Conservation (phyloP, 2,329 filamentous ascomycete species). For the Trichoderma atrobrunneum region DNA sequence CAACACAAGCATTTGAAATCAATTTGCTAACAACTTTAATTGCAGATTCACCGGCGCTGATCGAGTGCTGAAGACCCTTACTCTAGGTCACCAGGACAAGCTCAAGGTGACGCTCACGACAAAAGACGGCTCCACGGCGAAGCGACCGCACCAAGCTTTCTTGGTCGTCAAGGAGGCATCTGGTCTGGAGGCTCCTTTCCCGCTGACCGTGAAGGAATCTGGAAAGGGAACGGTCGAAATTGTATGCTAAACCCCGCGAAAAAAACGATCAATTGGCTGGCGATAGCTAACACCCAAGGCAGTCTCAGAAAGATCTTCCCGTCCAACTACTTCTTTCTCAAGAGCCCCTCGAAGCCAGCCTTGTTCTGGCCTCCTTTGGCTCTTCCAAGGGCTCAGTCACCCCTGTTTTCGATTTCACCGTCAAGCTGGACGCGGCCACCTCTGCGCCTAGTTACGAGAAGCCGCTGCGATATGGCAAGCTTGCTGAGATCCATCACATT, state of each 20-base stretch:
- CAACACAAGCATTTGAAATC: background rate
- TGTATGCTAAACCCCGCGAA: constrained; percentile 51
- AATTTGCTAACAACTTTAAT: constrained; percentile 25
- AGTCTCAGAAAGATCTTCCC: constrained; percentile 89
- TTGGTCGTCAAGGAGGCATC: constrained; percentile 74
- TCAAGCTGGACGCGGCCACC: constrained; percentile 61
- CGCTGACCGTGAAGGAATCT: constrained; percentile 78
- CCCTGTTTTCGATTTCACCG: constrained; percentile 68
- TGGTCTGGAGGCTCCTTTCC: constrained; percentile 83
- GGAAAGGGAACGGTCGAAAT: constrained; percentile 84
- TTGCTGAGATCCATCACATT: constrained; percentile 82
- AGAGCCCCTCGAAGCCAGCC: constrained; percentile 70
- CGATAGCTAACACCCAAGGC: constrained; percentile 30
- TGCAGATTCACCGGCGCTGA: constrained; percentile 57
- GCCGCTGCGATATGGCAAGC: constrained; percentile 79
- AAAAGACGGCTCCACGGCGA: constrained; percentile 72
- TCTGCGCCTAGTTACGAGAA: constrained; percentile 60
- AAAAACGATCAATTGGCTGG: background rate
- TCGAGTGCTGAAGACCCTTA: constrained; percentile 61
- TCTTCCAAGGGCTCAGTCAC: constrained; percentile 64
- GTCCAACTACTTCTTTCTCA: constrained; percentile 69
- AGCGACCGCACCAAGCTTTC: constrained; percentile 92
- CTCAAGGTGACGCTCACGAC: constrained; percentile 81
- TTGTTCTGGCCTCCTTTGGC: constrained; percentile 86
- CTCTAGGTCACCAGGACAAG: constrained; percentile 65